phyloP scores from a whole-genome alignment of 169 alveolate species.

The Cryptosporidium sp. region DNA sequence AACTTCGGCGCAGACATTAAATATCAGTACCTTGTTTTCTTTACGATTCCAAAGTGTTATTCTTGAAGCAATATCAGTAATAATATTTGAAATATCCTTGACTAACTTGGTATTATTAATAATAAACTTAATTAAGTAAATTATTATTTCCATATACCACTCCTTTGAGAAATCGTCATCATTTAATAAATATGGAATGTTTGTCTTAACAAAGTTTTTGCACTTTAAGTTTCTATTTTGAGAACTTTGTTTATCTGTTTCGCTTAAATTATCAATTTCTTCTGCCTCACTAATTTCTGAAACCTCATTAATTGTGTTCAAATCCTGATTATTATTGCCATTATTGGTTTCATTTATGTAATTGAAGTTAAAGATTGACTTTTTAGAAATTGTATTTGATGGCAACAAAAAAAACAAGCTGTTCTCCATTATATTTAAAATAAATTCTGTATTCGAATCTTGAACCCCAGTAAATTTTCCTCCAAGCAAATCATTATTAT shows the following conservation, averaged over 20 bases:
- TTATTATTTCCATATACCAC: constrained; percentile 48
- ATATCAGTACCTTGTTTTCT: constrained; percentile 18
- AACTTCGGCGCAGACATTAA: constrained; percentile 29
- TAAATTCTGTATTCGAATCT: background rate
- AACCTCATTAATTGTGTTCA: constrained; percentile 9
- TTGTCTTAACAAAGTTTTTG: no score
- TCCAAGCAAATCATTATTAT: background rate
- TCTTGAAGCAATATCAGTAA: constrained; percentile 67
- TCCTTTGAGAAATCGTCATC: constrained; percentile 25
- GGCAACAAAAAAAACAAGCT: constrained; percentile 49
- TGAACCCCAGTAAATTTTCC: background rate
- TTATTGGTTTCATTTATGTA: background rate
- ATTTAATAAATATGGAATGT: constrained; percentile 27
- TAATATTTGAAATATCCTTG: constrained; percentile 48
- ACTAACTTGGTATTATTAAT: constrained; percentile 13
- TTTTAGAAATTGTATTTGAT: constrained; percentile 54
- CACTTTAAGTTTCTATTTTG: background rate
- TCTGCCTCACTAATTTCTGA: constrained; percentile 57
- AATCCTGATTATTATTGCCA: background rate
- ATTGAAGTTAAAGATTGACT: constrained; percentile 12
- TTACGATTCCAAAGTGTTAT: constrained; percentile 39
- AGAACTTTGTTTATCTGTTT: constrained; percentile 1
- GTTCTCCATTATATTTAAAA: constrained; percentile 27
- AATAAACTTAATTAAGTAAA: constrained; percentile 23
- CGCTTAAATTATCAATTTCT: constrained; percentile 35